These are phyloP conservation scores for Thalassiosira livingstoniorum DNA, from an alignment of 352 stramenopile genomes.

Conservation along the genomic window DNA sequence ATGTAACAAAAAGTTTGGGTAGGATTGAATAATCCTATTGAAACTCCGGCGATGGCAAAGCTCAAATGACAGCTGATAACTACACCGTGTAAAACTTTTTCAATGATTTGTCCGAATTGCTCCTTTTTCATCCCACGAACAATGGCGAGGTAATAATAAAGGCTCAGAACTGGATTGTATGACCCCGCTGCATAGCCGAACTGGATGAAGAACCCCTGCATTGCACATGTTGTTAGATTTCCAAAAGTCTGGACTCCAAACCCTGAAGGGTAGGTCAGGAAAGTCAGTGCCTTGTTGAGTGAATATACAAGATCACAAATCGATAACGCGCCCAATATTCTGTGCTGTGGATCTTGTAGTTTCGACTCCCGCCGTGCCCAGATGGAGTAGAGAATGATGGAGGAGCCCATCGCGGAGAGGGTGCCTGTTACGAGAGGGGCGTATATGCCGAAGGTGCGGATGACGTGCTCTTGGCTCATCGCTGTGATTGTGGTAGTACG, in stretches of 20 bases:
- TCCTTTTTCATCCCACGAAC: conserved; percentile 23
- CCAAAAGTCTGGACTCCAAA: conserved; percentile 23
- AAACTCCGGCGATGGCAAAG: conserved; percentile 13
- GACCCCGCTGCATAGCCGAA: conserved; percentile 40
- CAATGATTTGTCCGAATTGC: conserved; percentile 13
- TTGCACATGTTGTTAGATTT: conserved; percentile 43
- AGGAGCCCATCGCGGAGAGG: conserved; percentile 12
- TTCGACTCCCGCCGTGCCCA: conserved; percentile 1
- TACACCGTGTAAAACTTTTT: conserved; percentile 26
- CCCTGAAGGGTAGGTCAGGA: conserved; percentile 7
- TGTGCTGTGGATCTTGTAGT: conserved; percentile 15
- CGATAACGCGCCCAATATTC: conserved; percentile 5
- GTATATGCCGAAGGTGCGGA: conserved; percentile 9
- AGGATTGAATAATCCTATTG: conserved; percentile 13
- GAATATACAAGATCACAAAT: conserved; percentile 21
- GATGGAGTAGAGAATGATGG: background rate
- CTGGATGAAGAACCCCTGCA: conserved; percentile 61
- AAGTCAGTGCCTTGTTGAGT: conserved; percentile 13
- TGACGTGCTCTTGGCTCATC: too few relatives aligned
- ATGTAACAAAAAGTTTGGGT: conserved; percentile 14
- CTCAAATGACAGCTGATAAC: background rate
- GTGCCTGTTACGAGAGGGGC: conserved; percentile 18
- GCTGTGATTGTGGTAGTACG: too few relatives aligned
- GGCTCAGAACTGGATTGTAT: conserved; percentile 51
- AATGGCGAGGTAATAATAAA: conserved; percentile 61